Conservation (phyloP, 1,284 basidiomycete genomes). For the Ustilago hordei region DNA sequence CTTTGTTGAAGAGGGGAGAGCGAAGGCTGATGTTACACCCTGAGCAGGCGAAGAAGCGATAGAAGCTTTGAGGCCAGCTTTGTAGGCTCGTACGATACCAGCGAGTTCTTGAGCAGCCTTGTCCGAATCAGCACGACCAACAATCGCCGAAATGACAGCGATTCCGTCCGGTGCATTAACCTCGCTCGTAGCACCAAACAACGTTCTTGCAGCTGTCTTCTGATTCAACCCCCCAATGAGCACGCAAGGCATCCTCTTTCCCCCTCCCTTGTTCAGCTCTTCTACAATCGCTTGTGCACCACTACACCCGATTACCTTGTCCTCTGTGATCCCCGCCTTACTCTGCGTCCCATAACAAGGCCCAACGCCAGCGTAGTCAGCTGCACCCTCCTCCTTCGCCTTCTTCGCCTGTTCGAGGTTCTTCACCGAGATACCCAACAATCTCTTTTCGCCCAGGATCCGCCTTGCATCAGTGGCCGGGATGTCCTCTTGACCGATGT, state of each 20-base stretch:
- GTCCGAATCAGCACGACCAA: slow-evolving; percentile 77
- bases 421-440: slow-evolving; percentile 87
- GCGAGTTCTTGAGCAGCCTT: slow-evolving; percentile 73
- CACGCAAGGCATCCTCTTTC: slow-evolving; percentile 58
- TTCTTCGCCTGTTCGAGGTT: slow-evolving; percentile 69
- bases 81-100: slow-evolving; percentile 68
- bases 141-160: slow-evolving; percentile 90
- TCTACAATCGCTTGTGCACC: slow-evolving; percentile 56
- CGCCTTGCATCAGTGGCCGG: slow-evolving; percentile 76
- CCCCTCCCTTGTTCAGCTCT: slow-evolving; percentile 17
- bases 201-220: slow-evolving; percentile 57
- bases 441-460: slow-evolving; percentile 76
- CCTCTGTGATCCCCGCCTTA: slow-evolving; percentile 66
- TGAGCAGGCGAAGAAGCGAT: slow-evolving; percentile 16
- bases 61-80: slow-evolving; percentile 42
- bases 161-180: slow-evolving; percentile 74
- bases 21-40: slow-evolving; percentile 30
- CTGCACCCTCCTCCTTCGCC: slow-evolving; percentile 64
- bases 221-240: slow-evolving; percentile 67
- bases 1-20: slow-evolving; percentile 4
- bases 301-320: slow-evolving; percentile 56
- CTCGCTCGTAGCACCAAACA: slow-evolving; percentile 53
- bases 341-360: slow-evolving; percentile 70
- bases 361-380: slow-evolving; percentile 89
- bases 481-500: slow-evolving; percentile 92